Conservation (phyloP, 1,284 basidiomycete genomes). For the Neonothopanus nambi region DNA sequence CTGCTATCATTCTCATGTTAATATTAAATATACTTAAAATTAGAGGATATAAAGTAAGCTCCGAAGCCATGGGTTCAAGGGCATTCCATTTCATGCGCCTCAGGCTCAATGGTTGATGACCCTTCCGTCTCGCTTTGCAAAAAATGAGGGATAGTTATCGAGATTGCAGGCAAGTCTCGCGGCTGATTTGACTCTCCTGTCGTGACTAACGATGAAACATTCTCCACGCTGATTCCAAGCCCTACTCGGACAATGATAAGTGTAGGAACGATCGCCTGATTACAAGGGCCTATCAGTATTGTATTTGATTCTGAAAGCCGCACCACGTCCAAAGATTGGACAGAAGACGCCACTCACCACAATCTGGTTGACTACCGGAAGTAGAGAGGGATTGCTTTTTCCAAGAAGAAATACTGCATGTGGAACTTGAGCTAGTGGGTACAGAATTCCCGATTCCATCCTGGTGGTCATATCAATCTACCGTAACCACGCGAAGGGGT, state of each 20-base stretch:
- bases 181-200: background rate
- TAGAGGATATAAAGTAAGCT: too few relatives aligned
- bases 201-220: background rate
- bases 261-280: background rate
- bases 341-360: background rate
- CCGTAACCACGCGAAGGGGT: background rate
- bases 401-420: too few relatives aligned
- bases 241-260: slow-evolving; percentile 1
- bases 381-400: background rate
- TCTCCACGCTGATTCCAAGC: background rate
- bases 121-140: too few relatives aligned
- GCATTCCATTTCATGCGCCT: too few relatives aligned
- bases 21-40: too few relatives aligned
- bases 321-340: background rate
- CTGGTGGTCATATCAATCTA: background rate
- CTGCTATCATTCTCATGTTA: too few relatives aligned
- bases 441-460: background rate
- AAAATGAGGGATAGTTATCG: too few relatives aligned
- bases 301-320: too few relatives aligned
- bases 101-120: too few relatives aligned
- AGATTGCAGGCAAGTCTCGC: too few relatives aligned
- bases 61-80: too few relatives aligned
- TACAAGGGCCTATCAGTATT: background rate
- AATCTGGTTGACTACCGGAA: background rate
- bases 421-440: background rate